phyloP scores from a whole-genome alignment of 2,329 filamentous ascomycete genomes.

The Botrytis squamosa region DNA sequence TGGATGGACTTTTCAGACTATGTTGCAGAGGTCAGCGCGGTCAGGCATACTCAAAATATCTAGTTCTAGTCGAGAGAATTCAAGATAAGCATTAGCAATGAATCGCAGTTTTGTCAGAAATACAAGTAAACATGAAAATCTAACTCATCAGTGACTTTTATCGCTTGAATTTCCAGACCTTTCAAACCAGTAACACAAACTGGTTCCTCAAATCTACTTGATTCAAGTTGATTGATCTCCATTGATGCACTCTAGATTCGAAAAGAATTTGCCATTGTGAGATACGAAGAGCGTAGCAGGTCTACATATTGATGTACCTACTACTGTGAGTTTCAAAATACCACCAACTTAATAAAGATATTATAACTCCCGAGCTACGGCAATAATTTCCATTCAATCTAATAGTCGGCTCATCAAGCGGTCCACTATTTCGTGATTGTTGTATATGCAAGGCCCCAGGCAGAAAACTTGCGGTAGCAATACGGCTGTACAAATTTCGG shows the following conservation, averaged over 20 bases:
- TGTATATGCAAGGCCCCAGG: not conserved
- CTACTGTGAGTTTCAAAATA: not conserved
- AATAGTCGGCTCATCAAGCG: too few species aligned
- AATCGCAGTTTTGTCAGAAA: not conserved
- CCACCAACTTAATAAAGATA: accelerated
- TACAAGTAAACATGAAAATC: not conserved
- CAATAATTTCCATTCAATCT: not conserved
- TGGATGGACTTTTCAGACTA: not conserved
- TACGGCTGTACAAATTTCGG: not conserved
- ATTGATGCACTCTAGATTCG: not conserved
- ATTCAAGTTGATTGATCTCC: accelerated
- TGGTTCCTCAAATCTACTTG: not conserved
- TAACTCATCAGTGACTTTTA: not conserved
- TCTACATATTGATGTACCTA: not conserved
- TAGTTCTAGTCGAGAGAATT: not conserved
- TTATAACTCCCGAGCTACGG: not conserved
- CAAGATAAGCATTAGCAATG: not conserved
- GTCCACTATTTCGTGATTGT: not conserved
- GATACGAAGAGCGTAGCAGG: not conserved
- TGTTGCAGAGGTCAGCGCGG: not conserved
- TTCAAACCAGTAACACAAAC: not conserved
- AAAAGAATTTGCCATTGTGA: not conserved
- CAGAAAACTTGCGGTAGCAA: not conserved
- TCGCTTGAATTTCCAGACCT: not conserved
- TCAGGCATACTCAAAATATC: not conserved